Evolutionary conservation across 2,329 filamentous ascomycete species (phyloP).

Genomic region (Trichoderma semiorbis): DNA sequence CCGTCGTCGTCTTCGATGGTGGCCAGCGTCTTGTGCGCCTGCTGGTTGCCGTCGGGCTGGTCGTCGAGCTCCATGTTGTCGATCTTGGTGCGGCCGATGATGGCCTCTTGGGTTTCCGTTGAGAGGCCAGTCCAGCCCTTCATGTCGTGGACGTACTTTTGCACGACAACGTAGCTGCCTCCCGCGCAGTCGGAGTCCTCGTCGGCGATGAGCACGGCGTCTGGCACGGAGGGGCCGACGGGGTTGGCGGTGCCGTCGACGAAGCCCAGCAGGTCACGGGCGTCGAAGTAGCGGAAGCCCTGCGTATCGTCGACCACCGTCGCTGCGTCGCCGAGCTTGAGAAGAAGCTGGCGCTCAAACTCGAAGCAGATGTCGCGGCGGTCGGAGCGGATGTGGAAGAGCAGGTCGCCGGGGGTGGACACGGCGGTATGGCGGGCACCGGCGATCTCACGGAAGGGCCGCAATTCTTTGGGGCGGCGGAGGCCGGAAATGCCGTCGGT

Average conservation of each 20-base stretch:
- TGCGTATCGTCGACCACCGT: constrained; percentile 49
- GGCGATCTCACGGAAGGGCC: constrained; percentile 45
- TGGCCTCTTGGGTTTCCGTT: constrained; percentile 50
- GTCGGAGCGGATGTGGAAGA: constrained; percentile 58
- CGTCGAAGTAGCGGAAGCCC: constrained; percentile 59
- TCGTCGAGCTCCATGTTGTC: constrained; percentile 55
- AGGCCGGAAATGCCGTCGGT: constrained; percentile 28
- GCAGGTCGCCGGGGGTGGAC: constrained; percentile 53
- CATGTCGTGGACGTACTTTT: constrained; percentile 57
- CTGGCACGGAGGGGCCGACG: constrained; percentile 41
- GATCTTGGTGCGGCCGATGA: constrained; percentile 56
- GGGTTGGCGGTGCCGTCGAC: constrained; percentile 61
- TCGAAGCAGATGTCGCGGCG: constrained; percentile 56
- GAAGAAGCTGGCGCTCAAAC: constrained; percentile 54
- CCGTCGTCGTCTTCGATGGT: constrained; percentile 51
- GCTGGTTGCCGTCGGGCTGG: constrained; percentile 50
- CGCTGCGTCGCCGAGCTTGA: constrained; percentile 45
- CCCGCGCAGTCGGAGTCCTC: constrained; percentile 39
- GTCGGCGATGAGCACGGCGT: constrained; percentile 42
- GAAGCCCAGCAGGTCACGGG: constrained; percentile 56
- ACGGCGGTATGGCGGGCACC: constrained; percentile 49
- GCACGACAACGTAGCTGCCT: constrained; percentile 57
- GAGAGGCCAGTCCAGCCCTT: constrained; percentile 43
- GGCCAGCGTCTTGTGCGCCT: constrained; percentile 52
- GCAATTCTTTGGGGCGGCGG: constrained; percentile 44